These are phyloP conservation scores for Phalaenopsis equestris DNA, from an alignment of 106 monocot genomes.

Conservation along the genomic window DNA sequence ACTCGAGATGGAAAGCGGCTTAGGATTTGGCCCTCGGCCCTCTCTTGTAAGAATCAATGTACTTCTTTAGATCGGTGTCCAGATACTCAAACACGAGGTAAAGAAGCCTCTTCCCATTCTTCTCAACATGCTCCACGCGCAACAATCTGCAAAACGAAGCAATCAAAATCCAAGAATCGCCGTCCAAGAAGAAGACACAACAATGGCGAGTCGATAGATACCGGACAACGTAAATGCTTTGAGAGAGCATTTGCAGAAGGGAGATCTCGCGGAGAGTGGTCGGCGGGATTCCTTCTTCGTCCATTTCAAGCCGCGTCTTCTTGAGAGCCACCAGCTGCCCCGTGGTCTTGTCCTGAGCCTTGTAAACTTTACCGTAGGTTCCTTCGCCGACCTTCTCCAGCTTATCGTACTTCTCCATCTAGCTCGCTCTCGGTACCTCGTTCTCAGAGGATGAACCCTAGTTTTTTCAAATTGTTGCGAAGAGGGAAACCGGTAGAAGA, in stretches of 20 bases:
- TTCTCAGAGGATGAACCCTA: constrained; percentile 7
- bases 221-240: constrained; percentile 84
- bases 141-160: constrained; percentile 44
- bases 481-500: constrained; percentile 9
- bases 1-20: constrained; percentile 47
- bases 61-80: constrained; percentile 97
- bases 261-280: constrained; percentile 98
- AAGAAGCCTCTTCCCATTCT: constrained; percentile 77
- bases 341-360: constrained; percentile 80
- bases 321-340: constrained; percentile 95
- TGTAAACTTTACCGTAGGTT: constrained; percentile 99
- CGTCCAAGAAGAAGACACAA: too few relatives aligned
- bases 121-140: constrained; percentile 76
- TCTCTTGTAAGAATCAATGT: constrained; percentile 53
- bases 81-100: constrained; percentile 98
- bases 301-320: constrained; percentile 96
- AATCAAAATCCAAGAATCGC: not conserved
- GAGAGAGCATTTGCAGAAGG: constrained; percentile 85
- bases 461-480: constrained; percentile 11
- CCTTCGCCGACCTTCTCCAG: constrained; percentile 99
- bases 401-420: constrained; percentile 81
- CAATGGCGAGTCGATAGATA: not conserved
- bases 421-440: not conserved
- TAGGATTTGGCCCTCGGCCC: constrained; percentile 61
- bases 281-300: constrained; percentile 97